Conservation (phyloP, 768 basidiomycete species). For the Lyophyllum shimeji region DNA sequence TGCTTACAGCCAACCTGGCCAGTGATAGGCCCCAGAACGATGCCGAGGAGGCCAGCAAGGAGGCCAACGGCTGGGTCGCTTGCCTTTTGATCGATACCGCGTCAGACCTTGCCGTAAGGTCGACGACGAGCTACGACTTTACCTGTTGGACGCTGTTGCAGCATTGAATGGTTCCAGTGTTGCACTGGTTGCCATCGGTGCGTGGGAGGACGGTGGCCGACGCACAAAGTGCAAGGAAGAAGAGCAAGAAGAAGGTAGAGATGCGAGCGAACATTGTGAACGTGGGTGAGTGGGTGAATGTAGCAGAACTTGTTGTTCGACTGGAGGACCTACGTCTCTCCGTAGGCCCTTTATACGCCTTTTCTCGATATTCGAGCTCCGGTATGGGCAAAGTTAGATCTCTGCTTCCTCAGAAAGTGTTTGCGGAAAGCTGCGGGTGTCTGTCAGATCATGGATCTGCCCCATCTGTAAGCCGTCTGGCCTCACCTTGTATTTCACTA, state of each 20-base stretch:
- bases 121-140: not conserved
- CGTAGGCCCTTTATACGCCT: conserved; percentile 1
- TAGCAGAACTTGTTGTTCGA: conserved; percentile 12
- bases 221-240: conserved; percentile 15
- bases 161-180: conserved; percentile 8
- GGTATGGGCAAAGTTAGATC: too few relatives aligned
- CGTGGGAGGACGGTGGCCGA: conserved; percentile 10
- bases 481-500: too few relatives aligned
- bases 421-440: too few relatives aligned
- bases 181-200: conserved; percentile 11
- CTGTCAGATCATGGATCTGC: too few relatives aligned
- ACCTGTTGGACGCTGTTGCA: conserved; percentile 9
- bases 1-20: conserved; percentile 16
- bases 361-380: too few relatives aligned
- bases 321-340: conserved; percentile 1
- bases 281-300: not conserved
- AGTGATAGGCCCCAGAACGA: conserved; percentile 4
- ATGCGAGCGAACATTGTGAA: conserved; percentile 13
- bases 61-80: not conserved
- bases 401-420: too few relatives aligned
- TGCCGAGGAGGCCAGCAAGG: conserved; percentile 14
- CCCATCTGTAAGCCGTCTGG: too few relatives aligned
- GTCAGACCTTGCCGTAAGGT: not conserved
- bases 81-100: not conserved
- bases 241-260: conserved; percentile 8